Conservation (phyloP, 2,329 filamentous ascomycete species). For the Pestalotiopsis sp. region DNA sequence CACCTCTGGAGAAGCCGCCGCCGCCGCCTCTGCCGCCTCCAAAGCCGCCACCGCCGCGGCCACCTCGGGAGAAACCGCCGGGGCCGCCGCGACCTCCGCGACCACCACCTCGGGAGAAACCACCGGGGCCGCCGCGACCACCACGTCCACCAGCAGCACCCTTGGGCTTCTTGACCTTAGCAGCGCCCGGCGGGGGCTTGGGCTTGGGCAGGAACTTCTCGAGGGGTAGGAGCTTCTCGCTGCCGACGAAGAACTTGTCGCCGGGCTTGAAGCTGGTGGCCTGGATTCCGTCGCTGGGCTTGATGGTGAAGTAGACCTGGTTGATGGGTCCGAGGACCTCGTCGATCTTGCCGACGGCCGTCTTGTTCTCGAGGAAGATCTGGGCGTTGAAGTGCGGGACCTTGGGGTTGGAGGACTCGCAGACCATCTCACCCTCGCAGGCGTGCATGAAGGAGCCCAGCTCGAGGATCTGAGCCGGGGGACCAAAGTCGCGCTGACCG, state of each 20-base stretch:
- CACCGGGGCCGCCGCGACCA: conserved; percentile 45
- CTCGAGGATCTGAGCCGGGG: conserved; percentile 51
- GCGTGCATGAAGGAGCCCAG: conserved; percentile 94
- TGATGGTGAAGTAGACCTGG: conserved; percentile 98
- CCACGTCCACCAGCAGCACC: conserved; percentile 60
- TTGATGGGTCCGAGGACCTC: conserved; percentile 97
- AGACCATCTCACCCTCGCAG: conserved; percentile 97
- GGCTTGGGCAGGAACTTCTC: conserved; percentile 97
- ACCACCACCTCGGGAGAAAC: conserved; percentile 33
- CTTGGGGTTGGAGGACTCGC: conserved; percentile 92
- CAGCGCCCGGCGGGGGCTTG: conserved; percentile 69
- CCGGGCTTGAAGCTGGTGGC: conserved; percentile 91
- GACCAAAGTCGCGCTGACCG: conserved; percentile 33
- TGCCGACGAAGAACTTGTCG: conserved; percentile 95
- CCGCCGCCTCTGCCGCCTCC: conserved; percentile 35
- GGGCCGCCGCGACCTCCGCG: conserved; percentile 28
- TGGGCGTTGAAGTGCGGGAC: conserved; percentile 99
- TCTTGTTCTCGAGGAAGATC: conserved; percentile 99
- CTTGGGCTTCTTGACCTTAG: conserved; percentile 65
- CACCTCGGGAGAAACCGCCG: conserved; percentile 60
- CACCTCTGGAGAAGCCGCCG: conserved; percentile 12
- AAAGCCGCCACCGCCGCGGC: conserved; percentile 42
- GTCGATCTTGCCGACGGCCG: conserved; percentile 80
- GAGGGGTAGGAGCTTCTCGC: conserved; percentile 90
- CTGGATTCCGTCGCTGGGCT: conserved; percentile 94